phyloP scores from a whole-genome alignment of 2,329 filamentous ascomycete genomes.

The Colletotrichum salicis region DNA sequence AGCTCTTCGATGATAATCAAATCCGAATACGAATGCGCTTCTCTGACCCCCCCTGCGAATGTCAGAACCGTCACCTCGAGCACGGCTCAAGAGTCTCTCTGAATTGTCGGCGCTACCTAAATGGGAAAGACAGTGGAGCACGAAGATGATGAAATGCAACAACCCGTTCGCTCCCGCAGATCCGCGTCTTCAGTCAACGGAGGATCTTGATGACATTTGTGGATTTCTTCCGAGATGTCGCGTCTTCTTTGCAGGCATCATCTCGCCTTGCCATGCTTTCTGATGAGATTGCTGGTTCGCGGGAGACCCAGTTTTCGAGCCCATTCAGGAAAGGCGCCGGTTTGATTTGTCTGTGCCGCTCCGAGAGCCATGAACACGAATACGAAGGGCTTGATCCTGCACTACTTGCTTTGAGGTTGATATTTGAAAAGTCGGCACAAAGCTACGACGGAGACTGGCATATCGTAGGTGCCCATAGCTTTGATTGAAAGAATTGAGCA shows the following conservation, averaged over 20 bases:
- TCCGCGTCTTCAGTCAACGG: neutral
- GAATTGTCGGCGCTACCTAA: neutral
- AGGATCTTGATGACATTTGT: neutral
- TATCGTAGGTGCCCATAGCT: neutral
- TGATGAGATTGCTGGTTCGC: neutral
- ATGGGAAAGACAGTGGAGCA: neutral
- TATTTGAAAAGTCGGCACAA: neutral
- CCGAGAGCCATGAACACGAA: neutral
- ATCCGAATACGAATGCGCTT: constrained; percentile 32
- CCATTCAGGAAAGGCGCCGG: neutral
- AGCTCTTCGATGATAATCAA: neutral
- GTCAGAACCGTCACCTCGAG: neutral
- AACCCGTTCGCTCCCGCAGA: neutral
- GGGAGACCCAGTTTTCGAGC: constrained; percentile 1
- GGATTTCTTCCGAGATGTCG: neutral
- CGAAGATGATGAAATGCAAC: neutral
- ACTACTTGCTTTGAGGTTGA: neutral
- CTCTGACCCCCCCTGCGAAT: neutral
- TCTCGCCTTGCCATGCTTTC: neutral
- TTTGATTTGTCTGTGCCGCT: neutral
- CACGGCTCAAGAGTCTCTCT: neutral
- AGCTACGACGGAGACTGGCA: neutral
- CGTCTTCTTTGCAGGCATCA: neutral
- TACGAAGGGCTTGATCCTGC: neutral
- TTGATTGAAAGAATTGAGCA: neutral